Evolutionary conservation across 805 yeast genomes (phyloP).

Genomic region (Ogataea methylovora): DNA sequence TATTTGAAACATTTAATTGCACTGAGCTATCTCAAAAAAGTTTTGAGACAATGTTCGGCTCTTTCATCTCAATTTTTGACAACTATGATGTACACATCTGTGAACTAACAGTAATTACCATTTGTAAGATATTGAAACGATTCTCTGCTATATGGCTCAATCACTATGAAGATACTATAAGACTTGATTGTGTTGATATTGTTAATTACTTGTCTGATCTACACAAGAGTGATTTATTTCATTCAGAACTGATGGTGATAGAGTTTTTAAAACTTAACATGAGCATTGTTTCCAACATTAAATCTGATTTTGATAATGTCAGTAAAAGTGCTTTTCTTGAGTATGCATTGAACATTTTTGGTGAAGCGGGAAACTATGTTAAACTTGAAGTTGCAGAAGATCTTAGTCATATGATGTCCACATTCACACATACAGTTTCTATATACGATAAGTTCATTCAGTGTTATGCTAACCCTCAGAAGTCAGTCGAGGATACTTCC

Average conservation of each 20-base stretch:
- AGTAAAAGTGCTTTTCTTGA: no score
- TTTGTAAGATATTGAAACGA: slow-evolving; percentile 23
- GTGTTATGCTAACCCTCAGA: slow-evolving; percentile 30
- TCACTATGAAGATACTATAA: slow-evolving; percentile 15
- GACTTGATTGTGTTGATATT: slow-evolving; percentile 41
- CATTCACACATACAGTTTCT: no score
- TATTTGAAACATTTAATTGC: neutral
- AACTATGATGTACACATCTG: slow-evolving; percentile 27
- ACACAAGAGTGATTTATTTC: slow-evolving; percentile 31
- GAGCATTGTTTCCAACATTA: no score
- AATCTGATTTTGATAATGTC: no score
- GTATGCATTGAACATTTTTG: no score
- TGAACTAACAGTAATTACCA: slow-evolving; percentile 29
- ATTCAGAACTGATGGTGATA: no score
- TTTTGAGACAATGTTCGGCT: neutral
- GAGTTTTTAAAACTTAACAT: no score
- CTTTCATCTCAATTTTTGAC: slow-evolving; percentile 8
- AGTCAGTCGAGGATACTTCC: slow-evolving; percentile 29
- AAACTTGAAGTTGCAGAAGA: no score
- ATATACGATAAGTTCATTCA: no score
- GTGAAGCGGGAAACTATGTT: no score
- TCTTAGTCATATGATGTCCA: no score
- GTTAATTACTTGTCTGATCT: slow-evolving; percentile 36
- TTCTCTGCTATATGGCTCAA: slow-evolving; percentile 24
- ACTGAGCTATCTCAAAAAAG: neutral